Evolutionary conservation across 768 basidiomycete genomes (phyloP).

Genomic region (Hebeloma cylindrosporum): DNA sequence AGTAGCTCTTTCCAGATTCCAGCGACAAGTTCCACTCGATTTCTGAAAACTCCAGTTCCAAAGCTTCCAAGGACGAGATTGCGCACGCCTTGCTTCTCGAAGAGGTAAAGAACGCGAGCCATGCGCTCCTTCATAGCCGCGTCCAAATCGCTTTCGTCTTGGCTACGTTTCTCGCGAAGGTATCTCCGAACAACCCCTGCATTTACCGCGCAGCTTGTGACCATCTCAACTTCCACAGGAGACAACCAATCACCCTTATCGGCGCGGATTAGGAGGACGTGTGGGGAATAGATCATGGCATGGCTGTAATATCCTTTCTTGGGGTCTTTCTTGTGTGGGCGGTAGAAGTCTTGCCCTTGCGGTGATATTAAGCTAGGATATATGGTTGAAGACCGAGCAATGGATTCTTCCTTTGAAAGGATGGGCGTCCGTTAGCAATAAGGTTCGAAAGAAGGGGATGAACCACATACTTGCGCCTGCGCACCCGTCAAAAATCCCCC

Average conservation of each 20-base stretch:
- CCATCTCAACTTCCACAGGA: conserved; percentile 60
- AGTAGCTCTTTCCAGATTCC: conserved; percentile 64
- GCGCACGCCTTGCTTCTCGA: conserved; percentile 55
- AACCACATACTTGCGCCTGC: conserved; percentile 37
- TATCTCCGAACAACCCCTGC: conserved; percentile 42
- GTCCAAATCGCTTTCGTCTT: conserved; percentile 27
- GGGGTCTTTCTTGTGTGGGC: conserved; percentile 45
- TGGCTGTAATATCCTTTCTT: conserved; percentile 64
- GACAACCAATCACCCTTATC: conserved; percentile 54
- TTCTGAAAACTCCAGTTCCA: conserved; percentile 73
- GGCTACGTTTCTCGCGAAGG: conserved; percentile 9
- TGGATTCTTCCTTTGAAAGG: conserved; percentile 60
- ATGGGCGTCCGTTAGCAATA: background rate
- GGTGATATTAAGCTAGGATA: conserved; percentile 58
- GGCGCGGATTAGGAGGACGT: conserved; percentile 55
- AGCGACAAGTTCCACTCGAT: conserved; percentile 57
- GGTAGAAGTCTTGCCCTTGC: conserved; percentile 56
- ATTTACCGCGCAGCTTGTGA: conserved; percentile 71
- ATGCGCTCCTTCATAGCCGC: conserved; percentile 67
- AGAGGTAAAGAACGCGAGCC: conserved; percentile 61
- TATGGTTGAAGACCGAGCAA: conserved; percentile 71
- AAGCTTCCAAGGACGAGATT: conserved; percentile 72
- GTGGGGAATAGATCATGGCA: conserved; percentile 70
- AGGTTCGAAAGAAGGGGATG: background rate
- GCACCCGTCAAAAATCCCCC: conserved; percentile 74